Base-by-base conservation (phyloP, 2,329 filamentous ascomycete species). In the Cladorrhinum sp. region DNA sequence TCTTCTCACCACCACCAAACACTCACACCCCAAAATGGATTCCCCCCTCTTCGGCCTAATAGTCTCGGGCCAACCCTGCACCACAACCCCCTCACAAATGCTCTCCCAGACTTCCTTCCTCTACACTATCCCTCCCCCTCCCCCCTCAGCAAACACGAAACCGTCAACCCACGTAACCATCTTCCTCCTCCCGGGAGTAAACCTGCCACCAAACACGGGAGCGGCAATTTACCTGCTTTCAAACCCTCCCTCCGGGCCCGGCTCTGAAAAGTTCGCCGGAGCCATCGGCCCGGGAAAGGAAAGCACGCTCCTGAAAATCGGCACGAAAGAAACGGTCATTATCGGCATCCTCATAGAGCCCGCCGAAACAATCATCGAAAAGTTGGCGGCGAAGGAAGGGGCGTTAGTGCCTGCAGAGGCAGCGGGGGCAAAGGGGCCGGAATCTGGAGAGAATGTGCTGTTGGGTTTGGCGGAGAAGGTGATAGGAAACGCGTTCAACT, bases 401-500 rank as follows among this genome's bases (percentile, higher is more conserved):
- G 54, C 54, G 23, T 12, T 57, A 1, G 69, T 75, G 73, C 71
- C 56, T n/a, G 33, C 55, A 14, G 70, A 62, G 57, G 64, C 69
- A 61, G 64, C 71, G 65, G 36, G 68, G 12, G 57, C 9, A 12
- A 57, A 73, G 68, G 71, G 68, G 59, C 71, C 64, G 18, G n/a
- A 57, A 61, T 59, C 69, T 62, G 26, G 10, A 18, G 42, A 8
- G 10, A 46, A 46, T 46, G 18, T 18, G 3, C 95, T 92, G 0
- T 86, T 91, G 65, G 79, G 92, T 1, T 81, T 99, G 23, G 95
- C 95, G 28, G 92, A 98, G 76, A 82, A 91, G 65, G 97, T 99
- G 68, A 98, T 99, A 69, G 89, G 91, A 69, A 96, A 97, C 74
- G 95, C 94, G 14, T 99, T 98, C 75, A 97, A 99, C 76, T 98